These are phyloP conservation scores for Wolfiporia cocos DNA, from an alignment of 1,284 basidiomycete species.

Conservation along the genomic window DNA sequence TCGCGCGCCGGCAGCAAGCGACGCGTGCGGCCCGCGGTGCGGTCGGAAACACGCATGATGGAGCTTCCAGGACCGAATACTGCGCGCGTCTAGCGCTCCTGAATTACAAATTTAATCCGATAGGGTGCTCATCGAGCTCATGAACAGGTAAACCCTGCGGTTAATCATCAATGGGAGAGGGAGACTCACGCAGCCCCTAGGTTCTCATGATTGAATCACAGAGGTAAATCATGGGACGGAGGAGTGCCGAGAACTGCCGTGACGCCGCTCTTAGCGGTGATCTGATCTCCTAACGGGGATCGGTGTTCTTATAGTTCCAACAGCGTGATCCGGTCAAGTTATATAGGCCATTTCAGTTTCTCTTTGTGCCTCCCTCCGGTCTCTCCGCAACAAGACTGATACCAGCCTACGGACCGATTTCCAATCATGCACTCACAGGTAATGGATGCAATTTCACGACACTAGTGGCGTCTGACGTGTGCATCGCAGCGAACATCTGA, in stretches of 20 bases:
- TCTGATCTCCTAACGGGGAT: neutral
- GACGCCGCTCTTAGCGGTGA: neutral
- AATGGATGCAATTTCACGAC: neutral
- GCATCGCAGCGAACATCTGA: neutral
- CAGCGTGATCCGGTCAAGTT: neutral
- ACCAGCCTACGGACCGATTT: neutral
- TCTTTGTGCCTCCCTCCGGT: neutral
- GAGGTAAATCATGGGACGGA: neutral
- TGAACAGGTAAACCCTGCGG: no score
- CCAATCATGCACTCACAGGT: neutral
- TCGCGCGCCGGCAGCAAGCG: no score
- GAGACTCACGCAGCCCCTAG: no score
- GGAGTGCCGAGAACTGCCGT: neutral
- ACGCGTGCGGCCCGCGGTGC: no score
- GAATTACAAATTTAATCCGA: no score
- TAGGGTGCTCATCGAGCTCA: no score
- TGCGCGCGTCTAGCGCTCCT: no score
- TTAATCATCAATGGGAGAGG: no score
- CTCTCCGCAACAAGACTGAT: neutral
- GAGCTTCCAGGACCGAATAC: no score
- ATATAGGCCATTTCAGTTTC: neutral
- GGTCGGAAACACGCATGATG: no score
- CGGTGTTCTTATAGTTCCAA: neutral
- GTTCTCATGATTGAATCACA: no score
- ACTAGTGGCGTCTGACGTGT: neutral